Evolutionary conservation across 164 flowering plant genomes (phyloP).

Genomic region (Berberis thunbergii): DNA sequence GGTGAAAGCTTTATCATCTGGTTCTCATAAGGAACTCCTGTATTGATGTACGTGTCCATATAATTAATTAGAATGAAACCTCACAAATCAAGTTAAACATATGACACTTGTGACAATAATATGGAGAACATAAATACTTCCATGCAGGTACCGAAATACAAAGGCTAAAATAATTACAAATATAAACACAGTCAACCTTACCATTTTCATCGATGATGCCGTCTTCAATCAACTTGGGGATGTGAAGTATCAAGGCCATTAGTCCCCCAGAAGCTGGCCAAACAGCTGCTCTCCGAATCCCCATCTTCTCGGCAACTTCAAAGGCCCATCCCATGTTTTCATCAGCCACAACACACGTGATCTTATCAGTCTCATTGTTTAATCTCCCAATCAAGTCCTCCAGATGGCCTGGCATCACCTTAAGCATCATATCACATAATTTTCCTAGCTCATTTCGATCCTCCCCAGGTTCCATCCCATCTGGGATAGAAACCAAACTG

Average conservation of each 20-base stretch:
- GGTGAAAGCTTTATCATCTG: conserved; percentile 20
- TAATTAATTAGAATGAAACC: too few species aligned
- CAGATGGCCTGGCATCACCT: conserved; percentile 18
- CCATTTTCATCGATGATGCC: conserved; percentile 7
- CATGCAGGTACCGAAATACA: too few species aligned
- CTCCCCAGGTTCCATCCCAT: conserved; percentile 22
- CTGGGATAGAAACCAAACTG: conserved; percentile 24
- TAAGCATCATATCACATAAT: conserved; percentile 1
- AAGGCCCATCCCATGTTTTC: neutral
- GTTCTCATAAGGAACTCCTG: conserved; percentile 16
- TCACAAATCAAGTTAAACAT: too few species aligned
- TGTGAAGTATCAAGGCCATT: neutral
- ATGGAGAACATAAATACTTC: too few species aligned
- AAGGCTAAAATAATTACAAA: too few species aligned
- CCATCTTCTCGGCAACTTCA: conserved; percentile 10
- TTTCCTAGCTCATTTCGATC: conserved; percentile 17
- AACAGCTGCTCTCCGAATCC: conserved; percentile 4
- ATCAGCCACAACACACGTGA: conserved; percentile 14
- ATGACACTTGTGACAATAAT: too few species aligned
- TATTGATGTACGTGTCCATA: neutral
- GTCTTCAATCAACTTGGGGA: conserved; percentile 7
- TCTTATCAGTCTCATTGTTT: neutral
- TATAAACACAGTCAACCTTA: neutral
- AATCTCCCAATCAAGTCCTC: conserved; percentile 12
- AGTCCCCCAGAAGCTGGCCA: neutral